Evolutionary conservation across 306 rosid genomes (phyloP).

Genomic region (Inga leiocalycina): DNA sequence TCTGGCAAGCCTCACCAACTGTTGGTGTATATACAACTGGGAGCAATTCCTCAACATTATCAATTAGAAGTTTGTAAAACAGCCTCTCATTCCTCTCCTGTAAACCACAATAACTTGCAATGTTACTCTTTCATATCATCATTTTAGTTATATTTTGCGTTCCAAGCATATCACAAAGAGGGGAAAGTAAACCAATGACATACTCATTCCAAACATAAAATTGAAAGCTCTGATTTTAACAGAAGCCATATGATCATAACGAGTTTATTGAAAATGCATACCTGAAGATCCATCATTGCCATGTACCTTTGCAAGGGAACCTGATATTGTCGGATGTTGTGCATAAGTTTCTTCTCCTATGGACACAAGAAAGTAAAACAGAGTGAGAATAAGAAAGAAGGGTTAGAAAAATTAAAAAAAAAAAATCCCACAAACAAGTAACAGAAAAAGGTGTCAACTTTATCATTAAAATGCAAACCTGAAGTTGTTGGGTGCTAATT

Average conservation of each 20-base stretch:
- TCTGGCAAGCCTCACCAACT: slow-evolving; percentile 84
- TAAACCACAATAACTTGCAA: slow-evolving; percentile 27
- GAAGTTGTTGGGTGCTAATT: slow-evolving; percentile 68
- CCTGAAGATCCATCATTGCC: slow-evolving; percentile 98
- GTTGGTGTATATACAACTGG: slow-evolving; percentile 79
- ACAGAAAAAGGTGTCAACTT: neutral
- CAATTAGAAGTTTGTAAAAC: slow-evolving; percentile 71
- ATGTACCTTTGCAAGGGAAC: slow-evolving; percentile 83
- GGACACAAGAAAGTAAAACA: slow-evolving; percentile 11
- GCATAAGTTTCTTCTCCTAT: slow-evolving; percentile 80
- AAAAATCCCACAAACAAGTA: neutral
- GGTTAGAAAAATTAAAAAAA: neutral
- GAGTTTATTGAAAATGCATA: slow-evolving; percentile 26
- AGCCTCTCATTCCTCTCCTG: slow-evolving; percentile 88
- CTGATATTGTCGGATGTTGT: slow-evolving; percentile 68
- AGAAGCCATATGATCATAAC: slow-evolving; percentile 8
- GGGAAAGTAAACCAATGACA: neutral
- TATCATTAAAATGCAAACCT: slow-evolving; percentile 51
- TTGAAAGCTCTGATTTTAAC: neutral
- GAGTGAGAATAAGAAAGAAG: neutral
- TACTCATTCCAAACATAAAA: neutral
- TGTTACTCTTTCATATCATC: slow-evolving; percentile 18
- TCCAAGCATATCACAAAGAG: neutral
- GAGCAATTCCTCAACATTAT: slow-evolving; percentile 74
- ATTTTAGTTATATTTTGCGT: no score